These are phyloP conservation scores for Buxus sempervirens DNA, from an alignment of 164 flowering plant species.

Conservation along the genomic window DNA sequence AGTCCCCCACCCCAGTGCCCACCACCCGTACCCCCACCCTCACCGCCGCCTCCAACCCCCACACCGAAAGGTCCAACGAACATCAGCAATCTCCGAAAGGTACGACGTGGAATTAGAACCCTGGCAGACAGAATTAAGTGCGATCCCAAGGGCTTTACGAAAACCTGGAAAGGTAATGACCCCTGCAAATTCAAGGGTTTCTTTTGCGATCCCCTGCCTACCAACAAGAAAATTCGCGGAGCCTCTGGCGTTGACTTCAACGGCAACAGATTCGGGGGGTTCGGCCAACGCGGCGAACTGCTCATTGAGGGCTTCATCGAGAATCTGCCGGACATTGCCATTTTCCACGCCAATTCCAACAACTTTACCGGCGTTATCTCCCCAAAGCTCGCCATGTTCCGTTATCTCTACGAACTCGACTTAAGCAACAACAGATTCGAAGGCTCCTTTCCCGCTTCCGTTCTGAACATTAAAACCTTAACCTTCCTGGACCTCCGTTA, in stretches of 20 bases:
- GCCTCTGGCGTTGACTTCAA: slow-evolving; percentile 50
- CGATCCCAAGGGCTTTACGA: slow-evolving; percentile 46
- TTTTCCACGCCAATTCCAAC: slow-evolving; percentile 69
- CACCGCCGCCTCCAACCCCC: no score
- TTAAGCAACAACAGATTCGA: slow-evolving; percentile 58
- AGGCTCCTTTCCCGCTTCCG: slow-evolving; percentile 45
- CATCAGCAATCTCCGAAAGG: no score
- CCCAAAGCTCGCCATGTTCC: slow-evolving; percentile 28
- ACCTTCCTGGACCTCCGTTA: slow-evolving; percentile 52
- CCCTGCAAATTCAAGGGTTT: slow-evolving; percentile 56
- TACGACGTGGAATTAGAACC: no score
- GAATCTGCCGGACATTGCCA: slow-evolving; percentile 46
- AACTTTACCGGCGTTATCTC: slow-evolving; percentile 41
- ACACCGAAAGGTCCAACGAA: no score
- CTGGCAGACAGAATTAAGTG: slow-evolving; percentile 38
- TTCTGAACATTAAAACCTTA: slow-evolving; percentile 29
- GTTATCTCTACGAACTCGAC: slow-evolving; percentile 58
- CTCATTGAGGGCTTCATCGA: slow-evolving; percentile 48
- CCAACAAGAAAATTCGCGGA: slow-evolving; percentile 37
- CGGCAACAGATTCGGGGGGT: no score
- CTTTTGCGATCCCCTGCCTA: slow-evolving; percentile 47
- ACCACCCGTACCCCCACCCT: no score
- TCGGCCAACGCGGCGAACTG: no score
- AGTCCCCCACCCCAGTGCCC: no score
- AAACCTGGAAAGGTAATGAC: slow-evolving; percentile 45